These are phyloP conservation scores for Penicillium silybi DNA, from an alignment of 495 filamentous ascomycete species.

Conservation along the genomic window DNA sequence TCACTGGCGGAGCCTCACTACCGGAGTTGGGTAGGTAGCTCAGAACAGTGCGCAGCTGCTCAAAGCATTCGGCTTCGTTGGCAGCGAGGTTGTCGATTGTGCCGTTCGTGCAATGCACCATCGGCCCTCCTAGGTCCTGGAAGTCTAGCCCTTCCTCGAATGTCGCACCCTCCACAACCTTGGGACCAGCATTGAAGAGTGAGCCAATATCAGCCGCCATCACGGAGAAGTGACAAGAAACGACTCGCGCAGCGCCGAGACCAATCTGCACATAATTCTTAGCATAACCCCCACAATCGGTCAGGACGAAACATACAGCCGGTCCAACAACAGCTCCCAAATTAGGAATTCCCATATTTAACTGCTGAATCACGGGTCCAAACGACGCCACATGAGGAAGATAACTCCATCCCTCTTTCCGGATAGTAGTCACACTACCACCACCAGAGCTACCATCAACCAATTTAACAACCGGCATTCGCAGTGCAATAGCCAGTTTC, in stretches of 20 bases:
- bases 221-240: constrained; percentile 60
- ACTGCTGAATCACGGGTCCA: constrained; percentile 47
- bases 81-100: constrained; percentile 62
- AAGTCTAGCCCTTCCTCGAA: constrained; percentile 58
- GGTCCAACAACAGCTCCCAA: constrained; percentile 59
- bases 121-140: constrained; percentile 51
- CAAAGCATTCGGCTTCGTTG: constrained; percentile 56
- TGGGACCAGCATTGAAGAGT: constrained; percentile 61
- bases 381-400: constrained; percentile 51
- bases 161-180: constrained; percentile 57
- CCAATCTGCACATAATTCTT: constrained; percentile 42
- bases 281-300: not conserved
- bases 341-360: constrained; percentile 61
- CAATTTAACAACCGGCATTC: constrained; percentile 57
- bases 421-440: constrained; percentile 58
- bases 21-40: constrained; percentile 55
- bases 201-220: constrained; percentile 61
- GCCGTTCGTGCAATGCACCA: constrained; percentile 61
- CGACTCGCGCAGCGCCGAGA: constrained; percentile 57
- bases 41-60: constrained; percentile 54
- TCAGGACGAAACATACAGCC: constrained; percentile 31
- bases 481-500: constrained; percentile 46
- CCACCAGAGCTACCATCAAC: constrained; percentile 61
- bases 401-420: constrained; percentile 52
- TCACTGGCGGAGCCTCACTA: constrained; percentile 46